A percentile compares a stretch with the other conserved stretches of the same genome.
Evolutionary conservation across 2,329 filamentous ascomycete genomes (phyloP).

Genomic region (Botrytis sinoallii): DNA sequence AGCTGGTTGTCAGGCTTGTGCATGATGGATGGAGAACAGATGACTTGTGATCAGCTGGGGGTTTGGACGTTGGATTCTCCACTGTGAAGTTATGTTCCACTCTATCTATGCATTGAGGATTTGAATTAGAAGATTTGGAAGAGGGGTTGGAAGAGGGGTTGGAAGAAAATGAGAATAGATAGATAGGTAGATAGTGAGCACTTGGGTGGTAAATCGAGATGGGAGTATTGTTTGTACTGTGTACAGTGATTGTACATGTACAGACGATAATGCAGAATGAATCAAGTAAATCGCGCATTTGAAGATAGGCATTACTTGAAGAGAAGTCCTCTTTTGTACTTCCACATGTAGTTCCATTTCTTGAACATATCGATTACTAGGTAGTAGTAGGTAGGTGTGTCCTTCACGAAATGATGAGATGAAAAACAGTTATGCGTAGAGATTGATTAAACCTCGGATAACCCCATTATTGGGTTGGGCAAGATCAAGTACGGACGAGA

Average conservation of each 20-base stretch:
- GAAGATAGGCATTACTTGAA: neutral
- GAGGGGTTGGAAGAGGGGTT: neutral
- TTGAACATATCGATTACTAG: neutral
- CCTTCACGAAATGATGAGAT: neutral
- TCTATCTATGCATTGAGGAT: neutral
- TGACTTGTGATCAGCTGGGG: conserved; percentile 7
- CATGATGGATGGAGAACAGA: neutral
- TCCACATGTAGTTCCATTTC: neutral
- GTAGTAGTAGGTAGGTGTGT: neutral
- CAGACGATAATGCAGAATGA: conserved; percentile 4
- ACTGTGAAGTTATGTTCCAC: neutral
- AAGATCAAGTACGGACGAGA: neutral
- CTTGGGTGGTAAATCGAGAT: neutral
- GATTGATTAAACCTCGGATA: neutral
- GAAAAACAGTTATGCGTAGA: neutral
- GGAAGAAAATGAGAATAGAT: neutral
- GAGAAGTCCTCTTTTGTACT: neutral
- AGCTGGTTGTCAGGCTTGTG: neutral
- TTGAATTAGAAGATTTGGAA: neutral
- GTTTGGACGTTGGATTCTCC: neutral
- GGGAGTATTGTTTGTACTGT: neutral
- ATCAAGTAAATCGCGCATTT: conserved; percentile 8
- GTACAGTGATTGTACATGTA: conserved; percentile 8
- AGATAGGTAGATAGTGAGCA: neutral
- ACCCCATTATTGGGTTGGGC: neutral